A percentile compares a stretch with the other conserved stretches of the same genome.
phyloP scores from a whole-genome alignment of 2,329 filamentous ascomycete genomes.

The Talaromyces funiculosus region DNA sequence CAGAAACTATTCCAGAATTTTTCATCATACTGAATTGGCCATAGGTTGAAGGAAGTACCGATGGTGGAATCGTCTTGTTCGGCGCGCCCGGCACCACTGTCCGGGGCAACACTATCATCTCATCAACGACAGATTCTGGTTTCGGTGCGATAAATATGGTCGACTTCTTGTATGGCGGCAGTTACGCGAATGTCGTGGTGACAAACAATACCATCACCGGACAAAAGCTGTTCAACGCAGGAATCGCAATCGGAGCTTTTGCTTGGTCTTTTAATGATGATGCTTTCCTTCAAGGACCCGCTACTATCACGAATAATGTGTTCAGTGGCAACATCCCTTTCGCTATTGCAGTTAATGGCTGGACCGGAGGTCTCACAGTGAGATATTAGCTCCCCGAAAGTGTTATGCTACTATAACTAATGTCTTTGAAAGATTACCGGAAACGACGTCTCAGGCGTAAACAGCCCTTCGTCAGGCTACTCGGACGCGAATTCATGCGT shows the following conservation, averaged over 20 bases:
- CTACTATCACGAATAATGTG: constrained; percentile 5
- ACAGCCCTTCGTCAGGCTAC: background rate
- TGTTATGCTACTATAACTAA: background rate
- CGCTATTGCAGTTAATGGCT: constrained; percentile 12
- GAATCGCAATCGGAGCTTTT: constrained; percentile 15
- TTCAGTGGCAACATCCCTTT: constrained; percentile 11
- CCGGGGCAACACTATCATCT: constrained; percentile 7
- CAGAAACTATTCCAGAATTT: background rate
- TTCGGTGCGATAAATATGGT: constrained; percentile 14
- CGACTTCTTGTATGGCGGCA: constrained; percentile 7
- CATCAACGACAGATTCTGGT: constrained; percentile 6
- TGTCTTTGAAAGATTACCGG: background rate
- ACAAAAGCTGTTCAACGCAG: constrained; percentile 2
- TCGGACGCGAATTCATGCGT: background rate
- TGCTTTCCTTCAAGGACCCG: constrained; percentile 1
- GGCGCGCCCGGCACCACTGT: constrained; percentile 12
- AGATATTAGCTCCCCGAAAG: background rate
- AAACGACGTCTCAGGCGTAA: constrained; percentile 6
- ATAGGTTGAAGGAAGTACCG: constrained; percentile 11
- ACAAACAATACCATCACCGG: constrained; percentile 12
- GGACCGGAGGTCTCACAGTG: constrained; percentile 10
- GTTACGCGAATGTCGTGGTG: constrained; percentile 6
- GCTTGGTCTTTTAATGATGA: constrained; percentile 4
- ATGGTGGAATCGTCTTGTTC: constrained; percentile 13
- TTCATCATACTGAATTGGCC: background rate